These are phyloP conservation scores for Chloropicon primus DNA, from an alignment of 139 green algal genomes.

Conservation along the genomic window DNA sequence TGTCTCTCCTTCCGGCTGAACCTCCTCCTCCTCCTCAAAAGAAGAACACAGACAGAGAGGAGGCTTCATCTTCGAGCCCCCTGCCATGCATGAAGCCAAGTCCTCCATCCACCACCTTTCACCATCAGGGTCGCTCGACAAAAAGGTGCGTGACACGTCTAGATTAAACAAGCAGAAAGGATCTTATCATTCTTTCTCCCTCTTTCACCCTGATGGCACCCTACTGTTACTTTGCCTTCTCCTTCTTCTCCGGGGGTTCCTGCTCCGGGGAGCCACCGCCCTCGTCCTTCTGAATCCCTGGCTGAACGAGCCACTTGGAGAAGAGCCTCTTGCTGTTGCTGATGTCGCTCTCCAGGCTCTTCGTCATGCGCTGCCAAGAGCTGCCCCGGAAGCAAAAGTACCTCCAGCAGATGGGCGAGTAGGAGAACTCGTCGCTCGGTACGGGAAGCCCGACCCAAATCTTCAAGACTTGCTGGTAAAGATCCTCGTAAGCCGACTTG, in stretches of 20 bases:
- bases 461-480: slow-evolving; percentile 22
- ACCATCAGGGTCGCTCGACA: no score
- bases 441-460: slow-evolving; percentile 31
- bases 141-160: no score
- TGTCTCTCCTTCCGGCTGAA: no score
- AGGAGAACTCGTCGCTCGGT: slow-evolving; percentile 28
- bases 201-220: no score
- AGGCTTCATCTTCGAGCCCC: no score
- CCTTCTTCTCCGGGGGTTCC: background rate
- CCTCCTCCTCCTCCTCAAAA: no score
- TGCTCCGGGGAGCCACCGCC: background rate
- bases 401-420: slow-evolving; percentile 32
- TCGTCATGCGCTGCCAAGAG: background rate
- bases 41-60: no score
- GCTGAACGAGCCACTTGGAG: background rate
- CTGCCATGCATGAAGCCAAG: no score
- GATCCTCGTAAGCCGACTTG: slow-evolving; percentile 27
- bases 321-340: background rate
- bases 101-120: no score
- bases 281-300: background rate
- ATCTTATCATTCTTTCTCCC: no score
- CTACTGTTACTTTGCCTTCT: no score
- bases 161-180: no score
- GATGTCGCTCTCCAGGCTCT: background rate
- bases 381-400: slow-evolving; percentile 5